These are phyloP conservation scores for Lepidium aucheri DNA, from an alignment of 345 rosid species.

Conservation along the genomic window DNA sequence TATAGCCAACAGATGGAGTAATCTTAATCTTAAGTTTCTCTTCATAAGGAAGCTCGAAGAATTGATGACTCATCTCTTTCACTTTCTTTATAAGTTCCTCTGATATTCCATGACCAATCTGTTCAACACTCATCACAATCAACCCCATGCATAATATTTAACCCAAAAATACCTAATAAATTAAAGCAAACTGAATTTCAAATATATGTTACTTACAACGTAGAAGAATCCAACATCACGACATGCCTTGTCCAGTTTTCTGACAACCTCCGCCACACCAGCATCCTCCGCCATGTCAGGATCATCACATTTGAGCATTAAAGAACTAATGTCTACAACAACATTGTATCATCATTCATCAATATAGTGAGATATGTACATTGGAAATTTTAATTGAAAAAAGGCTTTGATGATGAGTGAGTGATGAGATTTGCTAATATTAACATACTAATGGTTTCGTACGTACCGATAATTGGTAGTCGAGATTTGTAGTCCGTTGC, in stretches of 20 bases:
- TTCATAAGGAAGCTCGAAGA: conserved; percentile 51
- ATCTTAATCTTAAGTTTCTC: conserved; percentile 61
- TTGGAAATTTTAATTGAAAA: not conserved
- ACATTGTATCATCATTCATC: not conserved
- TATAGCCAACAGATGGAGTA: conserved; percentile 62
- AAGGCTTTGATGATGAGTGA: not conserved
- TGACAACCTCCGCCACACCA: conserved; percentile 45
- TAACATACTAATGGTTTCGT: not conserved
- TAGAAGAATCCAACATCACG: conserved; percentile 80
- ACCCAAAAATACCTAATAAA: too few species aligned
- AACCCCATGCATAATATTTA: not conserved
- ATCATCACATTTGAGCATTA: conserved; percentile 49
- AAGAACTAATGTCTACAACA: conserved; percentile 46
- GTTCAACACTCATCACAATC: conserved; percentile 15
- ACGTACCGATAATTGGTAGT: conserved; percentile 10
- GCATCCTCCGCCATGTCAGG: conserved; percentile 48
- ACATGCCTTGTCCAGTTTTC: conserved; percentile 62
- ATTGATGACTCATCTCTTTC: conserved; percentile 30
- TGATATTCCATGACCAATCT: conserved; percentile 73
- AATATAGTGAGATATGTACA: not conserved
- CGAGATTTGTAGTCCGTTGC: not conserved
- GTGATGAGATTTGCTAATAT: not conserved
- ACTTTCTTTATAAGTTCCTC: conserved; percentile 52
- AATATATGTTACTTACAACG: conserved; percentile 37
- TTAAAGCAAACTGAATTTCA: not conserved